Evolutionary conservation across 148 eudicot species (phyloP).

Genomic region (Arctostaphylos glauca): DNA sequence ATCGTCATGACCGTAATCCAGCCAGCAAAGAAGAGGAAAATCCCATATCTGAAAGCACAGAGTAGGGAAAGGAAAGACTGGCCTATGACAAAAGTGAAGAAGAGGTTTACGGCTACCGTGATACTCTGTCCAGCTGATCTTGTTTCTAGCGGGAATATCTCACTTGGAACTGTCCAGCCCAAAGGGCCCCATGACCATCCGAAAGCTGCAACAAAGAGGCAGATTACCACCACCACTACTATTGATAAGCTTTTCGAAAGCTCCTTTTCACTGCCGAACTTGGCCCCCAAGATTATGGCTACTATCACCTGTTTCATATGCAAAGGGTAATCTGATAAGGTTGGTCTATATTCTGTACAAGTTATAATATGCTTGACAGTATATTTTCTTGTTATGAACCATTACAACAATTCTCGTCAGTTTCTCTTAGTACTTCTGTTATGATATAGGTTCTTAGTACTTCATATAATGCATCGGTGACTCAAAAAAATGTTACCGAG

Average conservation of each 20-base stretch:
- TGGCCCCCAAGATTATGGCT: constrained; percentile 57
- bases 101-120: constrained; percentile 70
- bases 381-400: background rate
- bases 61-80: constrained; percentile 65
- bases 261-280: constrained; percentile 46
- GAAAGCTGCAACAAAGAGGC: constrained; percentile 71
- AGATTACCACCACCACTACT: constrained; percentile 56
- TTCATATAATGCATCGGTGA: background rate
- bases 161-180: constrained; percentile 91
- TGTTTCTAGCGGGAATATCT: constrained; percentile 75
- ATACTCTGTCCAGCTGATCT: constrained; percentile 85
- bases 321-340: background rate
- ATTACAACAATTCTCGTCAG: background rate
- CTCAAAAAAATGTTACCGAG: background rate
- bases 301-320: constrained; percentile 51
- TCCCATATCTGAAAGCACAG: constrained; percentile 62
- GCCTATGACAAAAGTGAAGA: constrained; percentile 72
- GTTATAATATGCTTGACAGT: background rate
- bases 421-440: background rate
- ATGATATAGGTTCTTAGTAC: background rate
- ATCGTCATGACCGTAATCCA: constrained; percentile 64
- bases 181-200: constrained; percentile 90
- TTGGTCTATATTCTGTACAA: background rate
- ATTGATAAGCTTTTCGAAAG: constrained; percentile 52
- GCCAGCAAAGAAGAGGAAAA: constrained; percentile 65